A percentile compares a stretch with the other conserved stretches of the same genome.
Conservation (phyloP, 1,139 yeast genomes). For the Blastobotrys arbuscula region DNA sequence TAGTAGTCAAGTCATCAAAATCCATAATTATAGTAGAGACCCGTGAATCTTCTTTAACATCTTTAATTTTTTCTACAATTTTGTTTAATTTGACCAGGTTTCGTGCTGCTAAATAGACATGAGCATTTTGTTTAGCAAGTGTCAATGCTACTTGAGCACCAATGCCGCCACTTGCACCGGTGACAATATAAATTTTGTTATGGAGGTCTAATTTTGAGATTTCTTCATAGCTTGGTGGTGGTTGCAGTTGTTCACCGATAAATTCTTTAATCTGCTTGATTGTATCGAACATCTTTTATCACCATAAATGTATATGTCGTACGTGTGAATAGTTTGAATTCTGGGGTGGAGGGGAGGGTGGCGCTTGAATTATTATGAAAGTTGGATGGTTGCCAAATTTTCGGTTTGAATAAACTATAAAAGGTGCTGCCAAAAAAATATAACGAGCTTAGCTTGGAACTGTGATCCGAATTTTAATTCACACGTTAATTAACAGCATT, state of each 20-base stretch:
- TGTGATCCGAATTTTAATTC: too few species aligned
- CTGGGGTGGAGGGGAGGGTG: too few species aligned
- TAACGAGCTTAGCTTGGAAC: too few species aligned
- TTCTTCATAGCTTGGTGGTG: background rate
- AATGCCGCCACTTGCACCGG: conserved; percentile 48
- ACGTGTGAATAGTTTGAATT: too few species aligned
- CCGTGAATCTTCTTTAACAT: conserved; percentile 24
- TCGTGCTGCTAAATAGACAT: conserved; percentile 42
- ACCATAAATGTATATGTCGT: too few species aligned
- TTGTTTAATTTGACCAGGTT: conserved; percentile 34
- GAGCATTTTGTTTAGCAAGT: conserved; percentile 41
- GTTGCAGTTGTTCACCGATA: background rate
- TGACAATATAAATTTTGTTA: conserved; percentile 40
- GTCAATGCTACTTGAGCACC: conserved; percentile 41
- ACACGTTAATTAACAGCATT: too few species aligned
- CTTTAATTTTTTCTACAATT: conserved; percentile 34
- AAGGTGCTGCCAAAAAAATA: too few species aligned
- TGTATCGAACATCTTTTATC: background rate
- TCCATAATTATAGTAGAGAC: conserved; percentile 34
- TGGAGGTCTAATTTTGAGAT: conserved; percentile 32
- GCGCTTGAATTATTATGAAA: too few species aligned
- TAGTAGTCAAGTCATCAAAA: conserved; percentile 41
- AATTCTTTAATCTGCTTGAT: background rate
- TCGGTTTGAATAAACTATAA: too few species aligned
- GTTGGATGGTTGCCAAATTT: too few species aligned